Evolutionary conservation across 495 filamentous ascomycete genomes (phyloP).

Genomic region (Tuber magnatum): DNA sequence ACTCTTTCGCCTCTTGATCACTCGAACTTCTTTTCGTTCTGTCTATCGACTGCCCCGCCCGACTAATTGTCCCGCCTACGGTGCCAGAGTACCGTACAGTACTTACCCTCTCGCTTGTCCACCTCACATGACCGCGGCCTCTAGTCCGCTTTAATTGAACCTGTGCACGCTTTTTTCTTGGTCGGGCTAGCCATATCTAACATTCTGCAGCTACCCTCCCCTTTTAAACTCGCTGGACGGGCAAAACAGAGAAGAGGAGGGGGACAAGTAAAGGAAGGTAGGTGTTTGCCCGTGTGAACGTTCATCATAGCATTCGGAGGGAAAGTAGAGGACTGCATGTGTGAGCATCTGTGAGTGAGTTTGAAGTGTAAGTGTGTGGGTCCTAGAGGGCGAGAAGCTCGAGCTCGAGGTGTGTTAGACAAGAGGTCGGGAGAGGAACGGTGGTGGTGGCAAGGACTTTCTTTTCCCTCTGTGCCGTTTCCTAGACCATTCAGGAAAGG

Average conservation of each 20-base stretch:
- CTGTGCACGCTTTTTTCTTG: not conserved
- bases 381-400: not conserved
- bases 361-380: not conserved
- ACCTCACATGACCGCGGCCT: not conserved
- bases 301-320: not conserved
- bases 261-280: not conserved
- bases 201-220: not conserved
- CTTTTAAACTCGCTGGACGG: not conserved
- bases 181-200: not conserved
- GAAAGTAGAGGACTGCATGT: not conserved
- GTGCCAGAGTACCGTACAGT: not conserved
- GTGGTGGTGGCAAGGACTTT: not conserved
- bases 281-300: not conserved
- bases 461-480: not conserved
- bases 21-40: not conserved
- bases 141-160: not conserved
- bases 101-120: not conserved
- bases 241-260: not conserved
- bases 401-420: not conserved
- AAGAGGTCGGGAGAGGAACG: not conserved
- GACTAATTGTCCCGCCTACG: not conserved
- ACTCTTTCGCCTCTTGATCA: not conserved
- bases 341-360: not conserved
- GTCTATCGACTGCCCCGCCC: not conserved
- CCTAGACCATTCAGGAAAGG: not conserved